Evolutionary conservation across 164 flowering plant species (phyloP).

Genomic region (Cinnamomum micranthum): DNA sequence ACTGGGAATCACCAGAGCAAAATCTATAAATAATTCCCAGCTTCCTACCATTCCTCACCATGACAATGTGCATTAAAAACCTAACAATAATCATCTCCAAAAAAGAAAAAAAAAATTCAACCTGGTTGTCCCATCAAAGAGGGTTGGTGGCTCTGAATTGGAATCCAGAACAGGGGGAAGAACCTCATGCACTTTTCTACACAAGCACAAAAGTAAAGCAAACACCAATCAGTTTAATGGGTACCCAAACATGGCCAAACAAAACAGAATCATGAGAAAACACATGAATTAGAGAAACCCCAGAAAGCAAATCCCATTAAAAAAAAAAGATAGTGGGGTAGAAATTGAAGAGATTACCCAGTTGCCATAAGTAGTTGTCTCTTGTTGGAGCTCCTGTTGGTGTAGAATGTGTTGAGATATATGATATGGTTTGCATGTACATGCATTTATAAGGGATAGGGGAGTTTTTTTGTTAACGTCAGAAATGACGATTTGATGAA

Average conservation of each 20-base stretch:
- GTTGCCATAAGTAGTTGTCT: background rate
- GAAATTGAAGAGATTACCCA: background rate
- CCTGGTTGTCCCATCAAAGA: constrained; percentile 28
- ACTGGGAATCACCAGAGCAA: background rate
- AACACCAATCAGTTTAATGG: too few relatives aligned
- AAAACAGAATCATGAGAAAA: background rate
- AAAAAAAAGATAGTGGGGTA: background rate
- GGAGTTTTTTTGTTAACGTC: too few relatives aligned
- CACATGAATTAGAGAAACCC: background rate
- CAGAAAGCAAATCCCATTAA: background rate
- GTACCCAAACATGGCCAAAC: background rate
- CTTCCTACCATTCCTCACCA: background rate
- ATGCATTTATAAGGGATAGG: too few relatives aligned
- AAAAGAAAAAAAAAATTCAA: background rate
- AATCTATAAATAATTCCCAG: background rate
- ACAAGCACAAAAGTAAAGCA: background rate
- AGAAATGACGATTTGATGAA: too few relatives aligned
- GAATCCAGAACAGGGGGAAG: constrained; percentile 25
- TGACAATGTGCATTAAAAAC: background rate
- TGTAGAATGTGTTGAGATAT: too few relatives aligned
- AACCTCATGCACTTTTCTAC: constrained; percentile 16
- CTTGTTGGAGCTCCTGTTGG: too few relatives aligned
- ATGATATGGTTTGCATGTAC: too few relatives aligned
- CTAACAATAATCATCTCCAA: background rate
- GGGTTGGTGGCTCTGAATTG: constrained; percentile 17